phyloP scores from a whole-genome alignment of 192 early-diverging fungal genomes.

The Gigaspora rosea region DNA sequence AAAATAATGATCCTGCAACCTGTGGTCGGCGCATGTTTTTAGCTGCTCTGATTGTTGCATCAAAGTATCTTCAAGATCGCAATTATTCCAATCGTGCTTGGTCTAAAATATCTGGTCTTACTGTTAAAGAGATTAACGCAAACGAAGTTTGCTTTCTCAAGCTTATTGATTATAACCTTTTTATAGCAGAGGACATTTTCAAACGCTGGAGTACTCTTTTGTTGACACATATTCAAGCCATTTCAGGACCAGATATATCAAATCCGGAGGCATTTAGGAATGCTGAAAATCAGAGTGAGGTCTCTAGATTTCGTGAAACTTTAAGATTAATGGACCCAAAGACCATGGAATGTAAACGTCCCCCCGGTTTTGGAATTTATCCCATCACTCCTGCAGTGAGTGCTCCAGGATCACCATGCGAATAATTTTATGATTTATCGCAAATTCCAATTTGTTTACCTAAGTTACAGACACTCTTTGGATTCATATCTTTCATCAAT shows the following conservation, averaged over 20 bases:
- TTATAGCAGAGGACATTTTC: constrained; percentile 59
- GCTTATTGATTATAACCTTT: constrained; percentile 77
- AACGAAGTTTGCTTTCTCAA: constrained; percentile 79
- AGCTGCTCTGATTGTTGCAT: constrained; percentile 80
- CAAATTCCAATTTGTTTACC: too few species aligned
- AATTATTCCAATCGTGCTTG: constrained; percentile 87
- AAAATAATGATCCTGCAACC: constrained; percentile 24
- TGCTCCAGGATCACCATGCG: too few species aligned
- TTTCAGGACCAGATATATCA: constrained; percentile 25
- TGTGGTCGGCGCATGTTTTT: constrained; percentile 85
- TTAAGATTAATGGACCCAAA: constrained; percentile 27
- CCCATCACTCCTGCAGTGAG: too few species aligned
- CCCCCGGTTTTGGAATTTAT: background rate
- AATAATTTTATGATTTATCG: too few species aligned
- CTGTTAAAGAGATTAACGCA: constrained; percentile 73
- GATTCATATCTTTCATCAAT: too few species aligned
- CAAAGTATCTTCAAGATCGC: constrained; percentile 86
- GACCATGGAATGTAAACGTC: constrained; percentile 10
- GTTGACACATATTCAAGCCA: constrained; percentile 43
- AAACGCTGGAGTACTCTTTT: constrained; percentile 55
- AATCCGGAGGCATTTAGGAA: constrained; percentile 28
- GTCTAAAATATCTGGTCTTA: constrained; percentile 84
- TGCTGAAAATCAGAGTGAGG: constrained; percentile 25
- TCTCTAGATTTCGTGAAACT: constrained; percentile 21
- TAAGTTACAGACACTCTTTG: too few species aligned